Conservation (phyloP, 225 moss, liverwort and hornwort genomes). For the Marchantia polymorpha region DNA sequence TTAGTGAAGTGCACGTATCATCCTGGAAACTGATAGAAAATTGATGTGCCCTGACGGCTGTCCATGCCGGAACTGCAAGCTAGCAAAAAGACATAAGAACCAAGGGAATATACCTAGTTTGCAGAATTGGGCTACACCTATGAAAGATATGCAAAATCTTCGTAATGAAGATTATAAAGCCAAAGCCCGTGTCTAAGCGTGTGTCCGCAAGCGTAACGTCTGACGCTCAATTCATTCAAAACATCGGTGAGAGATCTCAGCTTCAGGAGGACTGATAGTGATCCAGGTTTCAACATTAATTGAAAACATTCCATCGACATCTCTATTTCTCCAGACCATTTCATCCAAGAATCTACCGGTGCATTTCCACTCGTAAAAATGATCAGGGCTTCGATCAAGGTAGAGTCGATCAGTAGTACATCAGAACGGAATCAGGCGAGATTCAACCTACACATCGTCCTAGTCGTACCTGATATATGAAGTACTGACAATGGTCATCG, state of each 20-base stretch:
- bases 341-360: background rate
- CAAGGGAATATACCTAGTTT: slow-evolving; percentile 1
- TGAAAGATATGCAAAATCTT: background rate
- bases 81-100: background rate
- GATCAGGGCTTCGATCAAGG: background rate
- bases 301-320: background rate
- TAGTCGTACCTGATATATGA: slow-evolving; percentile 82
- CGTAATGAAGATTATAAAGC: background rate
- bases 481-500: slow-evolving; percentile 98
- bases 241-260: background rate
- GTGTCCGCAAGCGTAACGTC: background rate
- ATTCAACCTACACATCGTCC: background rate
- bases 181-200: background rate
- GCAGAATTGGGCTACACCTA: background rate
- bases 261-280: background rate
- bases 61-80: background rate
- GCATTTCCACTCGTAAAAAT: background rate
- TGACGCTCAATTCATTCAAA: background rate
- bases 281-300: background rate
- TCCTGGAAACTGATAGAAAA: background rate
- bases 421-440: background rate
- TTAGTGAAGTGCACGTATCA: background rate
- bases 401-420: background rate
- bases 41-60: background rate
- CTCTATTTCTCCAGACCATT: too few species aligned